Conservation (phyloP, 805 yeast species). For the Teunomyces kruisii region DNA sequence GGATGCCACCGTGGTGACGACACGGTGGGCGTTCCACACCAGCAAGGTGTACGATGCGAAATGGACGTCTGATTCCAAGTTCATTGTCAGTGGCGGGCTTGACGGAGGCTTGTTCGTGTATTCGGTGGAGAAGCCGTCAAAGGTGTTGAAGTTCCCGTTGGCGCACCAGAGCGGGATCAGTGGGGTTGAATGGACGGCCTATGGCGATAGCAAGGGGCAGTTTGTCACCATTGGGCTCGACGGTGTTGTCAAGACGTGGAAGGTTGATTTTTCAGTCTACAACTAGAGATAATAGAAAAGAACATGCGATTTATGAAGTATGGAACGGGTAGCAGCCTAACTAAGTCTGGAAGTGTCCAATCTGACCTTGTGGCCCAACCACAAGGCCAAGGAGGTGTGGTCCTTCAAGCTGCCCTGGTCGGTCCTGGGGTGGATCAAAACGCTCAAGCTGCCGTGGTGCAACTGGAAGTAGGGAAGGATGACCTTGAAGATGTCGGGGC, state of each 20-base stretch:
- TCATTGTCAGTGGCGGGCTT: slow-evolving; percentile 74
- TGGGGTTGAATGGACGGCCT: slow-evolving; percentile 66
- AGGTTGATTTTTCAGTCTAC: slow-evolving; percentile 26
- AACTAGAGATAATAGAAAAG: neutral
- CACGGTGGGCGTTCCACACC: slow-evolving; percentile 96
- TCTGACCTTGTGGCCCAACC: slow-evolving; percentile 51
- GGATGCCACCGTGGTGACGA: slow-evolving; percentile 61
- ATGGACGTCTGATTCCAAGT: slow-evolving; percentile 77
- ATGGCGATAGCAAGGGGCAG: slow-evolving; percentile 30
- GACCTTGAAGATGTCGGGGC: slow-evolving; percentile 43
- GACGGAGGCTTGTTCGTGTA: slow-evolving; percentile 82
- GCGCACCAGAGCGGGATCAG: slow-evolving; percentile 90
- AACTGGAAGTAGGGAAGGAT: slow-evolving; percentile 52
- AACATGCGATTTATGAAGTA: neutral
- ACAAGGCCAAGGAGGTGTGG: slow-evolving; percentile 55
- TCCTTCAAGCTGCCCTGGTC: slow-evolving; percentile 43
- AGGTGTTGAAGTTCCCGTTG: slow-evolving; percentile 67
- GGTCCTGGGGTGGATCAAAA: slow-evolving; percentile 54
- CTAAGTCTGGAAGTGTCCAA: slow-evolving; percentile 17
- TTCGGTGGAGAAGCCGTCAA: slow-evolving; percentile 75
- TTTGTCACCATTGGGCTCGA: slow-evolving; percentile 79
- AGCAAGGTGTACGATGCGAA: slow-evolving; percentile 72
- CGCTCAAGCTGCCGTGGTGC: slow-evolving; percentile 52
- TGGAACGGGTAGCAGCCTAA: neutral
- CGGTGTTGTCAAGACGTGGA: slow-evolving; percentile 78